Evolutionary conservation across 352 stramenopile species (phyloP).

Genomic region (Pythium brachiatum): DNA sequence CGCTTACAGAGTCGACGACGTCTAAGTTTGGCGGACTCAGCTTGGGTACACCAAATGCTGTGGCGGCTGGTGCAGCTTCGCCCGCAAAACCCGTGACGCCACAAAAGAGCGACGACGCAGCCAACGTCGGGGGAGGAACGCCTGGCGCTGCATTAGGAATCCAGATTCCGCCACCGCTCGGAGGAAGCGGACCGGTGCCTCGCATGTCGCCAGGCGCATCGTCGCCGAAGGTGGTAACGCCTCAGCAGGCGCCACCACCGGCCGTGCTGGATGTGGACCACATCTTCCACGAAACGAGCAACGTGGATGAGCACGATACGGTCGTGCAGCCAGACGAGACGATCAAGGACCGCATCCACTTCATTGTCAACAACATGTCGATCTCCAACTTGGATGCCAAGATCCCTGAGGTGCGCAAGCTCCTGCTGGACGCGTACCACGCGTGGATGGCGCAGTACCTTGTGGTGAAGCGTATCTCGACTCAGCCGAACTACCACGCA

Average conservation of each 20-base stretch:
- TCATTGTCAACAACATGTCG: slow-evolving; percentile 99
- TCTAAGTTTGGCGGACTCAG: slow-evolving; percentile 26
- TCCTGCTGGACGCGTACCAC: slow-evolving; percentile 93
- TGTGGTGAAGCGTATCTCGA: slow-evolving; percentile 98
- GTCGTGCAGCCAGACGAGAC: slow-evolving; percentile 74
- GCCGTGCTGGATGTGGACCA: slow-evolving; percentile 72
- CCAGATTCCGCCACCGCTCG: slow-evolving; percentile 18
- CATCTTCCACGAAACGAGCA: slow-evolving; percentile 78
- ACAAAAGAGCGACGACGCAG: slow-evolving; percentile 7
- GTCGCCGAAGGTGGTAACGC: slow-evolving; percentile 40
- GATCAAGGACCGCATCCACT: slow-evolving; percentile 97
- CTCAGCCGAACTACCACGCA: slow-evolving; percentile 98
- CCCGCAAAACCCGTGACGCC: slow-evolving; percentile 19
- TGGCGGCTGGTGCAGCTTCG: slow-evolving; percentile 26
- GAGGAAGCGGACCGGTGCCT: slow-evolving; percentile 7
- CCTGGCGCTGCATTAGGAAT: slow-evolving; percentile 17
- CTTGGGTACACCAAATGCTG: slow-evolving; percentile 3
- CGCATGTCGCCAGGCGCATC: slow-evolving; percentile 29
- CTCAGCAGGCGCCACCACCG: slow-evolving; percentile 42
- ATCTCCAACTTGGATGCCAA: slow-evolving; percentile 97
- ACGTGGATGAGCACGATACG: slow-evolving; percentile 57
- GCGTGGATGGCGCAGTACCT: slow-evolving; percentile 99
- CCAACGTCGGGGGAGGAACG: slow-evolving; percentile 1
- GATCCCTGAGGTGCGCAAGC: slow-evolving; percentile 94
- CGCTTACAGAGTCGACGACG: slow-evolving; percentile 7